These are phyloP conservation scores for Bruguiera gymnorhiza DNA, from an alignment of 345 rosid species.

Conservation along the genomic window DNA sequence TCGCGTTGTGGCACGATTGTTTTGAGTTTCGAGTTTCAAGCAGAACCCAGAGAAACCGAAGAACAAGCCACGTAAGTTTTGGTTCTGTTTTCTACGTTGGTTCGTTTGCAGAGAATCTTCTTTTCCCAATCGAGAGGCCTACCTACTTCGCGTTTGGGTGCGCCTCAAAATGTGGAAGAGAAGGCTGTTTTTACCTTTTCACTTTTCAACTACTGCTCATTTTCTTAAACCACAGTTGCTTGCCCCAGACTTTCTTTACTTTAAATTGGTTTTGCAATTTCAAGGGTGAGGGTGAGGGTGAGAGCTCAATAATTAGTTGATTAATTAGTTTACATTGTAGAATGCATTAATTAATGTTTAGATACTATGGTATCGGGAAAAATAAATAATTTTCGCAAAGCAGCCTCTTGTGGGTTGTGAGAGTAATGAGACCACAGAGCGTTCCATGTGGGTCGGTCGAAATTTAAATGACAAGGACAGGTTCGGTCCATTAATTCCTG, in stretches of 20 bases:
- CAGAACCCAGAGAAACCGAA: not conserved
- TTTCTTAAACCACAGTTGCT: conserved; percentile 5
- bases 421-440: not conserved
- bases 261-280: not conserved
- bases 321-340: no score
- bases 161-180: conserved; percentile 28
- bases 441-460: not conserved
- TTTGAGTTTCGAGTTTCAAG: conserved; percentile 22
- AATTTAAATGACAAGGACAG: conserved; percentile 3
- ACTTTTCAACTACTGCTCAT: conserved; percentile 49
- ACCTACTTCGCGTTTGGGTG: conserved; percentile 9
- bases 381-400: no score
- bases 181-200: conserved; percentile 26
- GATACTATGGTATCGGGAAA: no score
- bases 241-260: not conserved
- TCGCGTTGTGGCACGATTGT: conserved; percentile 25
- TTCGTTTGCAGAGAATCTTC: conserved; percentile 41
- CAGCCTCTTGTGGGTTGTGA: not conserved
- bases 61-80: conserved; percentile 13
- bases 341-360: no score
- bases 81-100: conserved; percentile 32
- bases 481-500: not conserved
- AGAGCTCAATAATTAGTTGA: no score
- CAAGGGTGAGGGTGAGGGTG: no score
- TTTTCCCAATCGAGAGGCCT: conserved; percentile 10